Evolutionary conservation across 1,284 basidiomycete genomes (phyloP), one percentile per base, ranked within the genome.

Genomic region (Uromyces viciae-fabae): DNA sequence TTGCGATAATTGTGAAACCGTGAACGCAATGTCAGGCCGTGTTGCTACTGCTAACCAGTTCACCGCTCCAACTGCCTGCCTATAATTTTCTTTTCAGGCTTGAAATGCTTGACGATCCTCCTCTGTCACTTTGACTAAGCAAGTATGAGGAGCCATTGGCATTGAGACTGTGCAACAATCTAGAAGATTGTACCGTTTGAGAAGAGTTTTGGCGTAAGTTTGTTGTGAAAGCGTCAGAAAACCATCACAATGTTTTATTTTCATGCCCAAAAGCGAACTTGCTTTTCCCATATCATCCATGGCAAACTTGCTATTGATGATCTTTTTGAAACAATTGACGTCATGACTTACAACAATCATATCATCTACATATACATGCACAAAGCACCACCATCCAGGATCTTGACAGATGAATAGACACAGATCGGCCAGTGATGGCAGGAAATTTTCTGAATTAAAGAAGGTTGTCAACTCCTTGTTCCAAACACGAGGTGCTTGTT

Each of bases 371-470:
- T 49, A 49, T 11, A 49, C 46, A 49, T 49, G 46, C 11, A 49
- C 11, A 22, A 56, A 5, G 19, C 54, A 56, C 31, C 31, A 7
- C 54, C 19, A 56, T 8, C 54, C 54, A 8, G 22, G 22, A 28
- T n/a, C 54, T n/a, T n/a, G 22, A 56, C 22, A 56, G 54, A 72
- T 72, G 40, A 72, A 46, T 7, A 72, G 46, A 46, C 69, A 72
- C 1, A 43, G 46, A 31, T 72, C 40, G 4, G 46, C 7, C 36
- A 31, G 11, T 2, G 69, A 72, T n/a, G n/a, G n/a, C n/a, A n/a
- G n/a, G n/a, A n/a, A n/a, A n/a, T n/a, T n/a, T n/a, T n/a, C n/a
- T 17, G 69, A 33, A 28, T 31, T 31, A 19, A 49, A 72, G 42
- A 72, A 72, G 7, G 69, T 1, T 19, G 15, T 46, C 2, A 72